Conservation (phyloP, 192 early-diverging fungal genomes). For the Cladochytrium replicatum region DNA sequence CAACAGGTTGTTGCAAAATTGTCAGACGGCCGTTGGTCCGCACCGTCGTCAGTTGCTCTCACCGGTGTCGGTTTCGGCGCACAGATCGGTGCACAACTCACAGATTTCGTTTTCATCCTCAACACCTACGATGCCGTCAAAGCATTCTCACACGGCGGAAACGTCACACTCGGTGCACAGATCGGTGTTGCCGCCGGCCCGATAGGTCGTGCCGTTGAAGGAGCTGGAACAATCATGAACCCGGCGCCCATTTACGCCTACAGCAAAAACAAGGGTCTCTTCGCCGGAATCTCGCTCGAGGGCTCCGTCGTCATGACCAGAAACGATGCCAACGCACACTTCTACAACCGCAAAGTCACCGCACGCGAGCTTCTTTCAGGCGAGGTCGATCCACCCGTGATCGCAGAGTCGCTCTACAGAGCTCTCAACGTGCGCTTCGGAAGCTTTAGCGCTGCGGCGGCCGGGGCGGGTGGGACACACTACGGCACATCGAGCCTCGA, state of each 20-base stretch:
- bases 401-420: slow-evolving; percentile 70
- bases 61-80: slow-evolving; percentile 78
- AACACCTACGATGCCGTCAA: slow-evolving; percentile 75
- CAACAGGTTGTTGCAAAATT: slow-evolving; percentile 78
- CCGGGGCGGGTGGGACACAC: slow-evolving; percentile 1
- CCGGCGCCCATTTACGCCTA: slow-evolving; percentile 91
- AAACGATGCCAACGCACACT: slow-evolving; percentile 71
- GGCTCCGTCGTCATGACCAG: slow-evolving; percentile 78
- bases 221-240: slow-evolving; percentile 54
- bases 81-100: slow-evolving; percentile 81
- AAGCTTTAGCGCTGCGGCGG: not conserved
- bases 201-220: slow-evolving; percentile 77
- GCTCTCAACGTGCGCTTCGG: slow-evolving; percentile 46
- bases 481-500: slow-evolving; percentile 8
- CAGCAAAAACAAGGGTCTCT: slow-evolving; percentile 82
- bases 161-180: slow-evolving; percentile 82
- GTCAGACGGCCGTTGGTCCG: slow-evolving; percentile 66
- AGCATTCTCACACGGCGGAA: slow-evolving; percentile 76
- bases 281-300: slow-evolving; percentile 86
- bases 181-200: slow-evolving; percentile 70
- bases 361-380: slow-evolving; percentile 64
- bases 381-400: slow-evolving; percentile 57
- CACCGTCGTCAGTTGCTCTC: slow-evolving; percentile 75
- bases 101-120: slow-evolving; percentile 85
- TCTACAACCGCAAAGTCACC: slow-evolving; percentile 63